Conservation (phyloP, 257 asterid genomes). For the Fraxinus cuspidata region DNA sequence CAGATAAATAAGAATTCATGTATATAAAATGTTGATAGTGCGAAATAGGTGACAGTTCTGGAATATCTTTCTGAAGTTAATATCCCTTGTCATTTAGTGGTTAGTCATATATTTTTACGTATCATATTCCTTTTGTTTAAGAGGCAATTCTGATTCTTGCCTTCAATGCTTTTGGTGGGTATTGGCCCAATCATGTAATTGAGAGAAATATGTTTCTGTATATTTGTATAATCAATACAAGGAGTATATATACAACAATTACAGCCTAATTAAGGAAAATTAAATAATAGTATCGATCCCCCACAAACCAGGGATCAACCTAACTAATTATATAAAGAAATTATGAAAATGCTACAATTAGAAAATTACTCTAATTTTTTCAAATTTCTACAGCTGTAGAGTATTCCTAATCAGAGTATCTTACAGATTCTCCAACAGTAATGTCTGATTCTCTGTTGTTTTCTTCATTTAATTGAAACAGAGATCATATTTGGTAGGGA, state of each 20-base stretch:
- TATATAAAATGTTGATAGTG: background rate
- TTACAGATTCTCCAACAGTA: background rate
- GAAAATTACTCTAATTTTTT: background rate
- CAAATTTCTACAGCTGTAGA: background rate
- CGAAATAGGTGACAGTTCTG: background rate
- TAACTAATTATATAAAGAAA: background rate
- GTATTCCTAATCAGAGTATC: background rate
- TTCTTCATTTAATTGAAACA: slow-evolving; percentile 35
- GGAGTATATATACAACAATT: background rate
- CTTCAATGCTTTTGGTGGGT: background rate
- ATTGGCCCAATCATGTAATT: slow-evolving; percentile 25
- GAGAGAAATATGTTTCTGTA: background rate
- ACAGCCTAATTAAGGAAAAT: background rate
- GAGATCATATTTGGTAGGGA: slow-evolving; percentile 69
- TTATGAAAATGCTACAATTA: background rate
- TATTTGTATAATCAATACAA: background rate
- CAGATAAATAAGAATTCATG: background rate
- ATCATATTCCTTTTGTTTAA: slow-evolving; percentile 12
- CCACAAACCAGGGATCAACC: background rate
- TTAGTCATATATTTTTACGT: background rate
- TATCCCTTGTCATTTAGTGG: background rate
- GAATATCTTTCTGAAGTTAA: background rate
- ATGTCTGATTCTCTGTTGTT: slow-evolving; percentile 20
- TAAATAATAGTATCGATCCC: background rate
- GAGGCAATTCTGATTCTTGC: background rate